Percentiles rank a stretch among this genome's conserved stretches.
Evolutionary conservation across 176 grass and related monocot species (phyloP).

Genomic region (Echinochloa phyllopogon): DNA sequence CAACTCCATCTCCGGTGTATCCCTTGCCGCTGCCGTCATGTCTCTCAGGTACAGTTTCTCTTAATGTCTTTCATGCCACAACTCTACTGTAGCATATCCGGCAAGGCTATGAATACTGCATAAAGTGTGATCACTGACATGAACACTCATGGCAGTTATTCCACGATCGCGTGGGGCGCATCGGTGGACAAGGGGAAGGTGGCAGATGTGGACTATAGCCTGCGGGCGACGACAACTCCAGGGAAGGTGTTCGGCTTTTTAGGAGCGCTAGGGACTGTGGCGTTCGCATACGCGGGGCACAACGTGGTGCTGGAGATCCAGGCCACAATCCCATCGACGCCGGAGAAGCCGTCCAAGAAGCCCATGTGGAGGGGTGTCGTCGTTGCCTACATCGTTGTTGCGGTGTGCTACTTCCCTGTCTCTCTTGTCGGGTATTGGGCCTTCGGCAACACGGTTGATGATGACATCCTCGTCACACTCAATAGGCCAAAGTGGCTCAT

Average conservation of each 20-base stretch:
- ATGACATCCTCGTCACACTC: slow-evolving; percentile 70
- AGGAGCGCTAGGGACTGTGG: slow-evolving; percentile 62
- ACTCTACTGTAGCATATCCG: not conserved
- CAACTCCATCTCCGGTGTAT: slow-evolving; percentile 90
- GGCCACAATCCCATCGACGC: slow-evolving; percentile 83
- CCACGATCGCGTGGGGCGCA: slow-evolving; percentile 85
- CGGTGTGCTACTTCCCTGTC: slow-evolving; percentile 88
- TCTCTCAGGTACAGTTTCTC: slow-evolving; percentile 53
- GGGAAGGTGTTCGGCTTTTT: slow-evolving; percentile 85
- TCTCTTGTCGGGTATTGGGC: slow-evolving; percentile 80
- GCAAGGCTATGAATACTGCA: not conserved
- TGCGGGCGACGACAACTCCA: slow-evolving; percentile 29
- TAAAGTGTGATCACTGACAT: not conserved
- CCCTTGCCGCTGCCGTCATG: slow-evolving; percentile 90
- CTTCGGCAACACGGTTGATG: slow-evolving; percentile 49
- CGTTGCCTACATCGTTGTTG: slow-evolving; percentile 82
- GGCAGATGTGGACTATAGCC: slow-evolving; percentile 52
- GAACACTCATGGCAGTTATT: slow-evolving; percentile 52
- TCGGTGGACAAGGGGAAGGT: slow-evolving; percentile 67
- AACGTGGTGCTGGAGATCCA: slow-evolving; percentile 97
- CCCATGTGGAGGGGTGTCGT: slow-evolving; percentile 96
- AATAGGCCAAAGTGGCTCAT: slow-evolving; percentile 76
- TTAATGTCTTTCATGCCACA: too few relatives aligned
- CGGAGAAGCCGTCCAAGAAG: slow-evolving; percentile 91
- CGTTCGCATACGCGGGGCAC: slow-evolving; percentile 86